Evolutionary conservation across 2,329 filamentous ascomycete genomes (phyloP).

Genomic region (Diplocarpon rosae): DNA sequence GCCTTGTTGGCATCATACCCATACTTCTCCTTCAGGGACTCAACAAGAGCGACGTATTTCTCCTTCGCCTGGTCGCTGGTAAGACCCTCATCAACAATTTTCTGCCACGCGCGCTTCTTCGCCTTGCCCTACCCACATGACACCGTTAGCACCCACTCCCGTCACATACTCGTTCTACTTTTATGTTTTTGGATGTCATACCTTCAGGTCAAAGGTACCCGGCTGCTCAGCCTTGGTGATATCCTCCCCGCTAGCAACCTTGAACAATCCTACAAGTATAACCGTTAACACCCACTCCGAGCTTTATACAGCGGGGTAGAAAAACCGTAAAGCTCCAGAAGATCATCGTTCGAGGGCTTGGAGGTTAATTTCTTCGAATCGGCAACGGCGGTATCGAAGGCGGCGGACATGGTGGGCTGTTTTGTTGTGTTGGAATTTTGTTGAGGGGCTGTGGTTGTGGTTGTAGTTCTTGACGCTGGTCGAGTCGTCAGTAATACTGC

Average conservation of each 20-base stretch:
- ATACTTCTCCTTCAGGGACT: conserved; percentile 58
- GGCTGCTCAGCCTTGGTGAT: conserved; percentile 44
- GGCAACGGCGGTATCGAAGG: conserved; percentile 44
- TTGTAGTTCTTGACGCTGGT: not conserved
- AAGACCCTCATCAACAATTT: conserved; percentile 51
- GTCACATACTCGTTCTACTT: no score
- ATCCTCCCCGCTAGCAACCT: conserved; percentile 46
- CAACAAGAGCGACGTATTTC: conserved; percentile 63
- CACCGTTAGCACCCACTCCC: not conserved
- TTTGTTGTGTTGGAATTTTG: conserved; percentile 5
- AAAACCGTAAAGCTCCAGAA: conserved; percentile 36
- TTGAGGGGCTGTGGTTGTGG: conserved; percentile 1
- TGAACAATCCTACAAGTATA: conserved; percentile 40
- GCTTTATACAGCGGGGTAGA: not conserved
- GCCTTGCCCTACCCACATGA: conserved; percentile 48
- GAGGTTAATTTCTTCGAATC: conserved; percentile 58
- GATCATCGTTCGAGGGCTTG: conserved; percentile 53
- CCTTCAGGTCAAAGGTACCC: conserved; percentile 59
- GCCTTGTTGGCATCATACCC: conserved; percentile 55
- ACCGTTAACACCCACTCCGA: no score
- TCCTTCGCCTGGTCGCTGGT: conserved; percentile 58
- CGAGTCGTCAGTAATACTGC: not conserved
- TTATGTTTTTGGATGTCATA: conserved; percentile 26
- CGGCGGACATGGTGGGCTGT: conserved; percentile 18
- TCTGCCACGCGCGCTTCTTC: conserved; percentile 71